phyloP scores from a whole-genome alignment of 192 early-diverging fungal species.

The Spinellus fusiger region DNA sequence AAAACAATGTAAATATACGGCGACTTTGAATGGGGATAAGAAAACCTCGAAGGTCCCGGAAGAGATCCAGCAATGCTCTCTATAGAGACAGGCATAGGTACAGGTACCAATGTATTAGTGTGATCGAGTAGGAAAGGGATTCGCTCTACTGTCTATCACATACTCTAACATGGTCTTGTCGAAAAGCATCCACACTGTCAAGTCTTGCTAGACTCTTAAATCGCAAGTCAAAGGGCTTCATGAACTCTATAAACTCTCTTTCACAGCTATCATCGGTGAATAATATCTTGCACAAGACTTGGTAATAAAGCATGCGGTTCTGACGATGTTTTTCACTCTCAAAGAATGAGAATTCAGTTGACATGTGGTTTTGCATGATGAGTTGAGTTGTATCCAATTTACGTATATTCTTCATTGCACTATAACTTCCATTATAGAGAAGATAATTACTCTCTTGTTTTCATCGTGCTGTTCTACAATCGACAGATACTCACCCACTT shows the following conservation, averaged over 20 bases:
- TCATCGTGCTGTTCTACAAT: neutral
- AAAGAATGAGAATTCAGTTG: slow-evolving; percentile 69
- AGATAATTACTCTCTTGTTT: neutral
- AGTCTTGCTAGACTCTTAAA: slow-evolving; percentile 50
- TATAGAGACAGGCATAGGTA: slow-evolving; percentile 26
- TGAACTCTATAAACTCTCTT: slow-evolving; percentile 62
- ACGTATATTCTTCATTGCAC: slow-evolving; percentile 67
- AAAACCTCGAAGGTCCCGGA: slow-evolving; percentile 77
- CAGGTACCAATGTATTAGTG: neutral
- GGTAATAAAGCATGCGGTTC: slow-evolving; percentile 69
- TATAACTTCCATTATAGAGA: slow-evolving; percentile 60
- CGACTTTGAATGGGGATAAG: slow-evolving; percentile 56
- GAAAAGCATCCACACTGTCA: slow-evolving; percentile 46
- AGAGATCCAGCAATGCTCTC: slow-evolving; percentile 50
- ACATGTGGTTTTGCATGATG: slow-evolving; percentile 67
- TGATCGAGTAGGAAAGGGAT: neutral
- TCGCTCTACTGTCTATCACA: neutral
- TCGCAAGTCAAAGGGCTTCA: slow-evolving; percentile 57
- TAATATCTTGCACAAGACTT: slow-evolving; percentile 68
- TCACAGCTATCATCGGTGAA: slow-evolving; percentile 60
- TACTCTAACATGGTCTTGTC: slow-evolving; percentile 44
- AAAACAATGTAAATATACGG: slow-evolving; percentile 61
- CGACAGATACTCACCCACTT: slow-evolving; percentile 58
- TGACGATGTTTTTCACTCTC: slow-evolving; percentile 50
- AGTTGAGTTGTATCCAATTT: slow-evolving; percentile 65